A percentile compares a stretch with the other conserved stretches of the same genome.
phyloP scores from a whole-genome alignment of 1,139 yeast genomes.

The Debaryomyces sp. region DNA sequence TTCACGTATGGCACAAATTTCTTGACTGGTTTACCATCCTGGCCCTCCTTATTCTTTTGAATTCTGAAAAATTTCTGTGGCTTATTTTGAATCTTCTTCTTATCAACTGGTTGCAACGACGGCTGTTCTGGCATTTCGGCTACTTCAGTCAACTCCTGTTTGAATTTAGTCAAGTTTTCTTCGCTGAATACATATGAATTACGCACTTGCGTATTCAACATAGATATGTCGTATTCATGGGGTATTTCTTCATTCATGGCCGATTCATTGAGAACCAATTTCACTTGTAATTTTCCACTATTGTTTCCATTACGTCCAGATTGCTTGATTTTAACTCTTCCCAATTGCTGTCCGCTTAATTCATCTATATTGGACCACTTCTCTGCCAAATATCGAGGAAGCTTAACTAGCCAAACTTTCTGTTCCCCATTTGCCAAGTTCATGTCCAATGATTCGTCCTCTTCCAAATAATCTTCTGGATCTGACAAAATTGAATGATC shows the following conservation, averaged over 20 bases:
- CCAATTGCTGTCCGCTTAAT: conserved; percentile 74
- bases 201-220: conserved; percentile 76
- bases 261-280: conserved; percentile 53
- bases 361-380: conserved; percentile 71
- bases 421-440: conserved; percentile 55
- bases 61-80: conserved; percentile 34
- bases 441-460: conserved; percentile 65
- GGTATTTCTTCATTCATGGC: conserved; percentile 59
- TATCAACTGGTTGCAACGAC: conserved; percentile 32
- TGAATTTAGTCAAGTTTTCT: conserved; percentile 72
- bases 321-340: conserved; percentile 73
- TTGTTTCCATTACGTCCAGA: conserved; percentile 25
- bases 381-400: conserved; percentile 85
- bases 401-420: conserved; percentile 88
- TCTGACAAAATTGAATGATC: conserved; percentile 40
- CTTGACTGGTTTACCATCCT: conserved; percentile 30
- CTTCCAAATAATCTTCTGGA: conserved; percentile 52
- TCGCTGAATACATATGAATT: conserved; percentile 93
- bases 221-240: conserved; percentile 76
- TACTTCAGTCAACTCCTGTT: conserved; percentile 56
- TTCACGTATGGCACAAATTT: conserved; percentile 71
- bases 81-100: conserved; percentile 33
- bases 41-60: conserved; percentile 24
- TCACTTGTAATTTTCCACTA: conserved; percentile 53
- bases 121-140: conserved; percentile 55